Base-by-base conservation (phyloP, 495 filamentous ascomycete genomes). In the Hyaloscypha hepaticicola region DNA sequence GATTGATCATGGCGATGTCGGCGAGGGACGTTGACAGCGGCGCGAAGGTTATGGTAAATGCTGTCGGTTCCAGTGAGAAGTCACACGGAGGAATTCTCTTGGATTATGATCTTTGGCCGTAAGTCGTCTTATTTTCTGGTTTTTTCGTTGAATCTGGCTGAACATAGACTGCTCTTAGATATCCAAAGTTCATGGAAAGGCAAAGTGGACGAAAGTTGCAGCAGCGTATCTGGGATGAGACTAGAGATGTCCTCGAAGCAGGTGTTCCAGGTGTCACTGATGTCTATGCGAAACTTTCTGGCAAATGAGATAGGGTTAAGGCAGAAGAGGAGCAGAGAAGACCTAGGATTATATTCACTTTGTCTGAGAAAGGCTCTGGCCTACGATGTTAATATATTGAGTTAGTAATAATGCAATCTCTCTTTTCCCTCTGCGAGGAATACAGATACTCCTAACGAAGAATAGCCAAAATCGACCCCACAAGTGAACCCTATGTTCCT, bases 151-250 rank as follows among this genome's bases (percentile, higher is more conserved):
- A 72, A 72, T 51, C 58, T 34, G 60, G 55, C 4, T 12, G 27
- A 68, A 69, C 29, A 65, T 63, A 66, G 41, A 0, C 9, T 5
- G 14, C 22, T 60, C 1, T 38, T 57, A 57, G 66, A 5, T 71
- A 67, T 19, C 68, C 70, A n/a, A 63, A 63, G 5, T 72, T 72
- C 48, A 70, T 68, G 64, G 28, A 53, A 31, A 62, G 68, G 34
- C 66, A 70, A 65, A 72, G 67, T 60, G 70, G 70, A 11, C 64
- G 34, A 9, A 28, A n/a, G 9, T 66, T 67, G 24, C 51, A 55
- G 51, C 51, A 55, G 27, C 51, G 51, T 55, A 63, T 70, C 9
- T 72, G 70, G 70, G 63, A 70, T 50, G 70, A 72, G 63, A 64
- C 65, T 8, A 63, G 60, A 41, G 31, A 8, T n/a, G 70, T 70